These are phyloP conservation scores for Saccharomyces hybrid DNA, from an alignment of 1,139 yeast genomes.

Conservation along the genomic window DNA sequence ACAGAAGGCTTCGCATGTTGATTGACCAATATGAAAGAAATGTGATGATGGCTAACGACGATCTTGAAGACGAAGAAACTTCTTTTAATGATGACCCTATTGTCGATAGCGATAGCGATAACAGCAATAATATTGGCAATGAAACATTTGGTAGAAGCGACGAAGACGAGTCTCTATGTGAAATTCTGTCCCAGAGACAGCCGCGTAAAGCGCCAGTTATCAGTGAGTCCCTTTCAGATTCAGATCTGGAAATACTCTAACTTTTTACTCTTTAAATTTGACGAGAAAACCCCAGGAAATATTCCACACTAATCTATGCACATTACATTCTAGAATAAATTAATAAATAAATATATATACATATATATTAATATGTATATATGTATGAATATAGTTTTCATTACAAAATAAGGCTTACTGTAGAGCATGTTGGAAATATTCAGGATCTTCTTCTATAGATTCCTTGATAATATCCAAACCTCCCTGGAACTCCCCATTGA, in stretches of 20 bases:
- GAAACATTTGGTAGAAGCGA: conserved; percentile 19
- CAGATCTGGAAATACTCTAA: conserved; percentile 25
- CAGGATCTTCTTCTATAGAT: conserved; percentile 80
- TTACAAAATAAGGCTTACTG: background rate
- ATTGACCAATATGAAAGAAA: background rate
- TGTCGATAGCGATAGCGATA: conserved; percentile 20
- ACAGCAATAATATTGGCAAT: conserved; percentile 11
- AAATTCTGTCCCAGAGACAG: conserved; percentile 27
- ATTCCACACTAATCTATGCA: conserved; percentile 1
- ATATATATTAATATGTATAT: conserved; percentile 3
- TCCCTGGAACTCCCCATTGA: conserved; percentile 93
- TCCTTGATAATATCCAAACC: conserved; percentile 95
- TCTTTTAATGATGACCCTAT: conserved; percentile 33
- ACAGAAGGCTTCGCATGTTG: background rate
- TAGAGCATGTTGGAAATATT: conserved; percentile 65
- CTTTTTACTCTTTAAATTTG: background rate
- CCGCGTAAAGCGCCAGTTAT: conserved; percentile 5
- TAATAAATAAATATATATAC: background rate
- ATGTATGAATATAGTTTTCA: background rate
- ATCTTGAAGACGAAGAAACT: conserved; percentile 11
- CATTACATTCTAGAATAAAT: background rate
- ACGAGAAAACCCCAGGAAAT: background rate
- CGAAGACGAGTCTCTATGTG: conserved; percentile 25
- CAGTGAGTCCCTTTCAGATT: conserved; percentile 30
- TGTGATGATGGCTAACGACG: background rate